Conservation (phyloP, 73 alveolate species). For the Uronychia binucleata region DNA sequence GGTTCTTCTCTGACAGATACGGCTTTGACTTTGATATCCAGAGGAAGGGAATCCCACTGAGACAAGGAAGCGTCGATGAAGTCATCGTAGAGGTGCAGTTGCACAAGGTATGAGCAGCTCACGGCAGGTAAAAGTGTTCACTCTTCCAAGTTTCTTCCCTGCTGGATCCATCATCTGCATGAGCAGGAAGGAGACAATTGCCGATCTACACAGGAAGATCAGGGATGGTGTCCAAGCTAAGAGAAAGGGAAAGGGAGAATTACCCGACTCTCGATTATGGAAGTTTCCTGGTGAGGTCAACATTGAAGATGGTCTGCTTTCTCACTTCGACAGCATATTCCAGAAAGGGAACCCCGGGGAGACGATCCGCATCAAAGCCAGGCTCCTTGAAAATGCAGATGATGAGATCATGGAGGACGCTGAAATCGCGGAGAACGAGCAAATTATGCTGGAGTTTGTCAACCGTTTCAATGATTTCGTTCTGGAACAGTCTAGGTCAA, state of each 20-base stretch:
- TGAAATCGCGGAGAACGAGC: not conserved
- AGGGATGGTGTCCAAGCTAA: not conserved
- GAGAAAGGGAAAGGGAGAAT: not conserved
- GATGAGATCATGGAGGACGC: not conserved
- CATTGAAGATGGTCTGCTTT: not conserved
- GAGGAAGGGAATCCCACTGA: not conserved
- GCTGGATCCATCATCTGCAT: not conserved
- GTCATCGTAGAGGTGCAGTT: not conserved
- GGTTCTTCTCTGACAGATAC: slow-evolving; percentile 12
- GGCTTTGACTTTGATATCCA: not conserved
- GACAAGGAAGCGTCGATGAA: not conserved
- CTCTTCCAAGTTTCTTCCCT: not conserved
- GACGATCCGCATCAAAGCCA: too few relatives aligned
- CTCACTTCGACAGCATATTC: too few relatives aligned
- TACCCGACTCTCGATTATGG: not conserved
- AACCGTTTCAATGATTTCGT: not conserved
- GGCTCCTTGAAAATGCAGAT: not conserved
- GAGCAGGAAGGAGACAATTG: not conserved
- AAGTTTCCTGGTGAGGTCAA: not conserved
- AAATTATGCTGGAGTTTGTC: not conserved
- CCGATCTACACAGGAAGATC: not conserved
- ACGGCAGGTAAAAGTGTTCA: too few relatives aligned
- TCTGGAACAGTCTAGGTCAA: too few relatives aligned
- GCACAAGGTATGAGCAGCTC: not conserved
- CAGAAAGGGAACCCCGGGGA: too few relatives aligned